Evolutionary conservation across 1,139 yeast genomes (phyloP).

Genomic region (Saccharomyces hybrid): DNA sequence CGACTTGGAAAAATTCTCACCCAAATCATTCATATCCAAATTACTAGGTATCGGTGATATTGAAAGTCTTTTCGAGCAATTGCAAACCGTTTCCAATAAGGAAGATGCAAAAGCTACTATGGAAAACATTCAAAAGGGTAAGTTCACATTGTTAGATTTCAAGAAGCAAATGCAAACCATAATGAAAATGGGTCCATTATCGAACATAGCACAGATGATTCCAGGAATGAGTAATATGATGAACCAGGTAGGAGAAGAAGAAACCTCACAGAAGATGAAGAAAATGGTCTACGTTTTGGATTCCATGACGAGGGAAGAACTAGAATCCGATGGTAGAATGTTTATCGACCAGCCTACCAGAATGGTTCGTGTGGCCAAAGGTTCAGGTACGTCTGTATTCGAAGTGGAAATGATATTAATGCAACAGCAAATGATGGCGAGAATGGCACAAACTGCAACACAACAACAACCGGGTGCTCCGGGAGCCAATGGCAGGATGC

Average conservation of each 20-base stretch:
- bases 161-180: conserved; percentile 94
- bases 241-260: conserved; percentile 86
- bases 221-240: conserved; percentile 89
- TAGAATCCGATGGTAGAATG: conserved; percentile 81
- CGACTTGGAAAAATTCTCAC: conserved; percentile 87
- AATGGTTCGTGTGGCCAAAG: conserved; percentile 84
- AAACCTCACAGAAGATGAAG: conserved; percentile 71
- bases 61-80: conserved; percentile 90
- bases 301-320: conserved; percentile 88
- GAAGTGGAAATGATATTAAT: conserved; percentile 89
- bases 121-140: conserved; percentile 91
- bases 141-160: conserved; percentile 83
- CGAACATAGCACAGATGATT: conserved; percentile 90
- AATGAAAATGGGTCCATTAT: conserved; percentile 91
- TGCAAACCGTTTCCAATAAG: conserved; percentile 60
- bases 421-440: conserved; percentile 92
- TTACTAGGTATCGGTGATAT: conserved; percentile 92
- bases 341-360: conserved; percentile 79
- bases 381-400: conserved; percentile 89
- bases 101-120: conserved; percentile 88
- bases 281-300: conserved; percentile 90
- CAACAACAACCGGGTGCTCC: background rate
- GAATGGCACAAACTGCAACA: conserved; percentile 72
- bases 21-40: conserved; percentile 81
- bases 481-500: conserved; percentile 25